A percentile compares a stretch with the other conserved stretches of the same genome.
Evolutionary conservation across 1,284 basidiomycete genomes (phyloP).

Genomic region (Cutaneotrichosporon sp.): DNA sequence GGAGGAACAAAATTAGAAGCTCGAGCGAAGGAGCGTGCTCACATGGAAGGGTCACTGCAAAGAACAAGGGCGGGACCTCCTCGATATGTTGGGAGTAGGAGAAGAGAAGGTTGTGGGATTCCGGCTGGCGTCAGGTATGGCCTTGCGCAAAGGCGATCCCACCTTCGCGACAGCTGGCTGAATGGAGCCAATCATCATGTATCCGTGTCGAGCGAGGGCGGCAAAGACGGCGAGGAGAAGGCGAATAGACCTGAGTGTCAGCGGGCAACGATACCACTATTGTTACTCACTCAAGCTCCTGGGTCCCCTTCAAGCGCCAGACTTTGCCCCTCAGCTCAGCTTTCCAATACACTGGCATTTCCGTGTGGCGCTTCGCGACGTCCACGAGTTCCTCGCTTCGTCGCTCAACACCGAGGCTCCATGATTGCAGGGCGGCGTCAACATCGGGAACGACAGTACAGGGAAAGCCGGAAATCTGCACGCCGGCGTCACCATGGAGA

Average conservation of each 20-base stretch:
- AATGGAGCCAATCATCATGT: constrained; percentile 26
- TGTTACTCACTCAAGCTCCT: constrained; percentile 39
- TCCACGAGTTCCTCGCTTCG: constrained; percentile 21
- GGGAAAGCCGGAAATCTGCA: constrained; percentile 35
- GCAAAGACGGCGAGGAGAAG: constrained; percentile 34
- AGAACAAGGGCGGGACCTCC: constrained; percentile 31
- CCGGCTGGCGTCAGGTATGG: constrained; percentile 23
- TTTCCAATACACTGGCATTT: constrained; percentile 22
- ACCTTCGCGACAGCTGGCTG: constrained; percentile 33
- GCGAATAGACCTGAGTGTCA: constrained; percentile 31
- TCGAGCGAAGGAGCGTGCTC: too few relatives aligned
- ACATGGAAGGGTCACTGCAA: constrained; percentile 6
- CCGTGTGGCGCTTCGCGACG: constrained; percentile 9
- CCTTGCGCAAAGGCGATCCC: not conserved
- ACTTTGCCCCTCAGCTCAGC: constrained; percentile 31
- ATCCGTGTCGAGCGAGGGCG: constrained; percentile 34
- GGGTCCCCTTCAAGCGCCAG: constrained; percentile 38
- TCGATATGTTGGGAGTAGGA: constrained; percentile 17
- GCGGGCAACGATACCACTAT: not conserved
- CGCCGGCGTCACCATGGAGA: constrained; percentile 17
- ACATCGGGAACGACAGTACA: constrained; percentile 22
- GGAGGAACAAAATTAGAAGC: too few relatives aligned
- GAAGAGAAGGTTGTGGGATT: constrained; percentile 40
- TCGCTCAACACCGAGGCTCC: constrained; percentile 23
- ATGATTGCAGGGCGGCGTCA: constrained; percentile 22